Evolutionary conservation across 2,329 filamentous ascomycete genomes (phyloP), one percentile per base, ranked within the genome.

Genomic region (Scedosporium boydii): DNA sequence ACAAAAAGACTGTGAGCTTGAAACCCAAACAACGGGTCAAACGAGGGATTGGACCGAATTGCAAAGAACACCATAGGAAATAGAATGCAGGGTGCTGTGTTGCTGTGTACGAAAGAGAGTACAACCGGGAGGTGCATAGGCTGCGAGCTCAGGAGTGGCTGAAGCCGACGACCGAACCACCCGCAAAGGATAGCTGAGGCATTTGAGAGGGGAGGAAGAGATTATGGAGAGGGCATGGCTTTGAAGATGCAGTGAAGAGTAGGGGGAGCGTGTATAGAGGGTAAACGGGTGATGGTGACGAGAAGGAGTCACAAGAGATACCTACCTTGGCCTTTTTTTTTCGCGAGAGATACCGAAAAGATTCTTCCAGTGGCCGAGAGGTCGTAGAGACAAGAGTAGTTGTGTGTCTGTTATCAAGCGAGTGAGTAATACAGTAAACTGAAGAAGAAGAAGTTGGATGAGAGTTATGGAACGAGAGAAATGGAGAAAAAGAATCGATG

Each of bases 401-500:
- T 16, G 53, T 57, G 14, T 29, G 21, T 74, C 72, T 76, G 76
- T 75, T 71, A 78, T 78, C 77, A 81, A 84, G 80, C 77, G 79
- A 83, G 78, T 71, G 77, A 73, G 73, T 70, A 76, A 76, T 80
- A 79, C 80, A 77, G 79, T 80, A 80, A 78, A 83, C 82, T 78
- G 80, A 79, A 78, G 78, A 75, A 82, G 80, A 78, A 82, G 80
- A 78, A 83, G 82, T 79, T 77, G 74, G 82, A 80, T 82, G 83
- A 84, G 77, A 80, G 78, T 73, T 73, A 68, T 71, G 68, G 69
- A 67, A 67, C 70, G 70, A 71, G 70, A 71, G 70, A 42, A 56
- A 71, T 70, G 64, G 65, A 68, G 77, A 77, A 76, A 76, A 70
- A 23, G 10, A 55, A 23, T 23, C 5, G 74, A 73, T 70, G 71